Evolutionary conservation across 129 eudicot genomes (phyloP).

Genomic region (Artemisia argyi): DNA sequence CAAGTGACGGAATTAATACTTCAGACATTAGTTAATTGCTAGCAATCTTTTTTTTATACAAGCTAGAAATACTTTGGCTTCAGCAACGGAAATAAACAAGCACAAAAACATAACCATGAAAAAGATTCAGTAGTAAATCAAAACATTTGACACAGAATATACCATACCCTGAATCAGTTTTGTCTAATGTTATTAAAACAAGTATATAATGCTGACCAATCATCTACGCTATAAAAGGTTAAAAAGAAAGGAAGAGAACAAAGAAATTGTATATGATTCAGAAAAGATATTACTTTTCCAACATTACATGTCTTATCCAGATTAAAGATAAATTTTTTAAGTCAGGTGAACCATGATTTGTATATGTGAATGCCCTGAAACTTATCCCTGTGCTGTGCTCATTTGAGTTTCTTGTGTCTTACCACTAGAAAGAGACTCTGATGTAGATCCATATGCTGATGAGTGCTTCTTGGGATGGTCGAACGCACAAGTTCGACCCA

Average conservation of each 20-base stretch:
- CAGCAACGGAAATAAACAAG: not conserved
- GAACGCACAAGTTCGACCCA: slow-evolving; percentile 40
- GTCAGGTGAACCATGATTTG: slow-evolving; percentile 5
- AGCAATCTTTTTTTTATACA: not conserved
- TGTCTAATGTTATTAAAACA: slow-evolving; percentile 14
- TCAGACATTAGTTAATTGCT: not conserved
- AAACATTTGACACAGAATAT: not conserved
- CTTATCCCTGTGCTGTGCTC: slow-evolving; percentile 12
- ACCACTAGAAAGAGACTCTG: slow-evolving; percentile 20
- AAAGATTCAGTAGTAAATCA: slow-evolving; percentile 6
- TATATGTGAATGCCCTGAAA: slow-evolving; percentile 19
- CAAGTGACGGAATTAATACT: slow-evolving; percentile 2
- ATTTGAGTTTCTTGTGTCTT: slow-evolving; percentile 20
- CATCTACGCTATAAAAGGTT: slow-evolving; percentile 2
- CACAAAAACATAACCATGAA: slow-evolving; percentile 23
- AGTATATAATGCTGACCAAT: not conserved
- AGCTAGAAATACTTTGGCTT: too few relatives aligned
- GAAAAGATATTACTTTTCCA: slow-evolving; percentile 11
- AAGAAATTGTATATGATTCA: not conserved
- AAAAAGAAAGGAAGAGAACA: slow-evolving; percentile 11
- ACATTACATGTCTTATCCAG: not conserved
- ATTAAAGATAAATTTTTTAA: slow-evolving; percentile 12
- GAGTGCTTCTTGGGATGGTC: slow-evolving; percentile 41
- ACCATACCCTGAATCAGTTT: slow-evolving; percentile 11
- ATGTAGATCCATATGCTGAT: slow-evolving; percentile 24